These are phyloP conservation scores for Laburnicola sp. DNA, from an alignment of 2,329 filamentous ascomycete species.

Conservation along the genomic window DNA sequence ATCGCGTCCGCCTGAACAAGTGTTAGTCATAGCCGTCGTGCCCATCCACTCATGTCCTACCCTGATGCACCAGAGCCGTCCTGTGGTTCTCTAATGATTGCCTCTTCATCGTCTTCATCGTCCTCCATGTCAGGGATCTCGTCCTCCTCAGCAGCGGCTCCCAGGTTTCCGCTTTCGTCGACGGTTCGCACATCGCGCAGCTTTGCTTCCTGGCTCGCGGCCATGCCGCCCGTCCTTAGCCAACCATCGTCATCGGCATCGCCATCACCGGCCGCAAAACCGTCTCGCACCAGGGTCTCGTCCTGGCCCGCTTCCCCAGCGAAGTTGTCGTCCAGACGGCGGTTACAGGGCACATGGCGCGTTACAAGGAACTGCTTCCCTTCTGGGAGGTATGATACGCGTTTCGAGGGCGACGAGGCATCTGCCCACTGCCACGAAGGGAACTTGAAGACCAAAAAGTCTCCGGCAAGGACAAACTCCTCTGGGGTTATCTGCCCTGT, in stretches of 20 bases:
- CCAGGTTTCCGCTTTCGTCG: constrained; percentile 85
- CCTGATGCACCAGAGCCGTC: constrained; percentile 55
- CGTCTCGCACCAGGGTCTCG: constrained; percentile 81
- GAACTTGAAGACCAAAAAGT: constrained; percentile 99
- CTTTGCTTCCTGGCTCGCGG: constrained; percentile 73
- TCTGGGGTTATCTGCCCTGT: constrained; percentile 97
- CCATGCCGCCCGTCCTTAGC: constrained; percentile 82
- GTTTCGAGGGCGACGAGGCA: constrained; percentile 77
- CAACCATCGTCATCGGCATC: constrained; percentile 77
- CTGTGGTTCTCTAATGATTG: constrained; percentile 74
- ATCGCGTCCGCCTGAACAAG: constrained; percentile 71
- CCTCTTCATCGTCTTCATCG: constrained; percentile 89
- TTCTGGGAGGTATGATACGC: constrained; percentile 77
- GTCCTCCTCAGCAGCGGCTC: constrained; percentile 69
- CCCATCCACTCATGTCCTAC: constrained; percentile 48
- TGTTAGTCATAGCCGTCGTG: constrained; percentile 21
- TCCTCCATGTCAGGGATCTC: constrained; percentile 99
- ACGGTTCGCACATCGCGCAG: constrained; percentile 82
- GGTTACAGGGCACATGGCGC: constrained; percentile 89
- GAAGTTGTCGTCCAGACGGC: constrained; percentile 89
- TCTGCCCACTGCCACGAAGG: constrained; percentile 97
- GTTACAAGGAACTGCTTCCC: constrained; percentile 97
- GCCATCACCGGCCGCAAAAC: constrained; percentile 60
- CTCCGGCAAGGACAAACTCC: constrained; percentile 92
- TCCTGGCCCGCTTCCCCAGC: constrained; percentile 84